Base-by-base conservation (phyloP, 805 yeast genomes). In the Tetrapisispora fleetii region DNA sequence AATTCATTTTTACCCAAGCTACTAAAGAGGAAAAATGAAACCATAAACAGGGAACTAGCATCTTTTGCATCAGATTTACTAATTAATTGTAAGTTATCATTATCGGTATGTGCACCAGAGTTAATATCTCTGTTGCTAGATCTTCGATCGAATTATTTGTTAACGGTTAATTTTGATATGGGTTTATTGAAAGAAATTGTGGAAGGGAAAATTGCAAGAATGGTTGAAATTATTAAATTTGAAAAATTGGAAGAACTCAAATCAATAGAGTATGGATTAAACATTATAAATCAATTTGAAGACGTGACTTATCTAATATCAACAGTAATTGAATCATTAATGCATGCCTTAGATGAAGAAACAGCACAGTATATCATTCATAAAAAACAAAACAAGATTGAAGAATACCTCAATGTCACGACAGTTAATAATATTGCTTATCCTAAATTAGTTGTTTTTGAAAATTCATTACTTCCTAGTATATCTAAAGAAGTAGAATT, bases 1-100 rank as follows among this genome's bases (percentile, higher is more conserved):
- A 60, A 66, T 22, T 54, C 68, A 2, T 62, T 75, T 22, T 39
- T 63, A 1, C 58, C 58, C 1, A 59, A 50, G 42, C 45, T 63
- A 19, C n/a, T 55, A 1, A 59, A 54, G 46, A 56, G 68, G 36
- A 50, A 55, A 13, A 59, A 60, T 42, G n/a, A 9, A 1, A 36
- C 46, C 13, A 57, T 63, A 5, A 52, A 54, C 16, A 38, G 36
- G 1, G 51, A 56, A 11, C 33, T 62, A 32, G 50, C 40, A 3
- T 35, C 39, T 8, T 51, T 62, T 40, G 50, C 51, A 14, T 49
- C 54, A 1, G 43, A 45, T 4, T 22, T 60, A 17, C 37, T 61
- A 27, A 16, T 16, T 1, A 40, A 46, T 16, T 59, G 60, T 38
- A 14, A 37, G 17, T 45, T 48, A 6, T 55, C 65, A 7, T 47